Evolutionary conservation across 192 early-diverging fungal species (phyloP).

Genomic region (Backusella morwellensis): DNA sequence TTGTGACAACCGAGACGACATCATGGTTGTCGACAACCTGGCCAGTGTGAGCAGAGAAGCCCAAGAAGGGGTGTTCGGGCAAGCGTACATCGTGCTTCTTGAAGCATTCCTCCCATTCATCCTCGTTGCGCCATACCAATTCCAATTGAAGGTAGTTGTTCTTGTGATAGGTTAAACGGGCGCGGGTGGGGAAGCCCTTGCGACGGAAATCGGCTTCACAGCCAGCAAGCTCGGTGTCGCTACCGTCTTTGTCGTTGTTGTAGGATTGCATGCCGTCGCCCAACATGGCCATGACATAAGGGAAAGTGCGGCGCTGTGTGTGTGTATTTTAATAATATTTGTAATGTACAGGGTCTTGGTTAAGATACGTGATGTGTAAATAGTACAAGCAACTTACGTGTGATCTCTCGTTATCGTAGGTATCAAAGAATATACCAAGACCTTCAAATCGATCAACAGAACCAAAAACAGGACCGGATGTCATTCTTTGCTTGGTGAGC

Average conservation of each 20-base stretch:
- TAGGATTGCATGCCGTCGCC: slow-evolving; percentile 90
- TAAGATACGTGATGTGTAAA: not conserved
- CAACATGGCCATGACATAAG: slow-evolving; percentile 90
- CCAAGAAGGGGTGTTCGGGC: slow-evolving; percentile 75
- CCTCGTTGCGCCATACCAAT: slow-evolving; percentile 46
- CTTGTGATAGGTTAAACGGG: slow-evolving; percentile 74
- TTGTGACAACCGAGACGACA: slow-evolving; percentile 46
- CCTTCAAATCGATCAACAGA: slow-evolving; percentile 84
- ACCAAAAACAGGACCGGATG: slow-evolving; percentile 88
- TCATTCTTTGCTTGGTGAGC: slow-evolving; percentile 74
- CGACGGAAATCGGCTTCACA: slow-evolving; percentile 81
- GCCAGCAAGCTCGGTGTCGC: slow-evolving; percentile 57
- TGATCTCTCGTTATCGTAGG: slow-evolving; percentile 80
- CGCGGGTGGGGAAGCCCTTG: slow-evolving; percentile 59
- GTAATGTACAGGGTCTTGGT: not conserved
- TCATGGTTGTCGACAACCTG: slow-evolving; percentile 64
- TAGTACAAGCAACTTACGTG: slow-evolving; percentile 34
- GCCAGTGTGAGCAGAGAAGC: slow-evolving; percentile 91
- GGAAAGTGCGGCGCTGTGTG: slow-evolving; percentile 63
- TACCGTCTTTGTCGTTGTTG: slow-evolving; percentile 83
- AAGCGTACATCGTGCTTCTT: slow-evolving; percentile 41
- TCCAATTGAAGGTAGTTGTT: slow-evolving; percentile 53
- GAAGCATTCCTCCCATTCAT: slow-evolving; percentile 86
- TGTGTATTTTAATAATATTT: not conserved
- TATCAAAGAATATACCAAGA: slow-evolving; percentile 96